Evolutionary conservation across 177 flowering plant genomes (phyloP).

Genomic region (Telopea speciosissima): DNA sequence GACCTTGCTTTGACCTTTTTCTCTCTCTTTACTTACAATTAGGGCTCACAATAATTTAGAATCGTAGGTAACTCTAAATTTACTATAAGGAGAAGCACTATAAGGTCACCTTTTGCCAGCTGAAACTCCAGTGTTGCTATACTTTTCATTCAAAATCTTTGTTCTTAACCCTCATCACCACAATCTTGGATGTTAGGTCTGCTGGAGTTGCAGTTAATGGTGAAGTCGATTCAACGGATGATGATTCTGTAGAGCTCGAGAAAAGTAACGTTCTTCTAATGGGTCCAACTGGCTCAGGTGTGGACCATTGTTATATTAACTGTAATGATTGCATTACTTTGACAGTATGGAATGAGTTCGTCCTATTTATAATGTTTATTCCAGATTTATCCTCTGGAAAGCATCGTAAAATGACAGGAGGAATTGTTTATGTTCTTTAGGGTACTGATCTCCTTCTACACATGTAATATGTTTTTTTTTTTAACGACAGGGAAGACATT

Average conservation of each 20-base stretch:
- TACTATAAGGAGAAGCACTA: background rate
- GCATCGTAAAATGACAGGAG: no score
- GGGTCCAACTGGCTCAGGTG: constrained; percentile 99
- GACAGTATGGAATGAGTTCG: background rate
- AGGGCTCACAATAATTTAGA: background rate
- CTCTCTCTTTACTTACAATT: background rate
- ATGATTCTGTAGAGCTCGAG: constrained; percentile 84
- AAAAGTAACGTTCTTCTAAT: constrained; percentile 89
- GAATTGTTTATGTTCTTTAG: constrained; percentile 4
- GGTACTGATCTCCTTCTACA: constrained; percentile 13
- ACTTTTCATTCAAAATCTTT: background rate
- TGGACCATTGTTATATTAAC: background rate
- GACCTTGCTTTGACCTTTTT: background rate
- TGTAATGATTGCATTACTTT: background rate
- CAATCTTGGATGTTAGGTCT: constrained; percentile 47
- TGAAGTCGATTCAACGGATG: constrained; percentile 33
- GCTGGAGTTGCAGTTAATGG: constrained; percentile 35
- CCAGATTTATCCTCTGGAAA: no score
- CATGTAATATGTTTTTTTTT: constrained; percentile 31
- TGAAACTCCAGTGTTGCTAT: background rate
- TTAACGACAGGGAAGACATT: constrained; percentile 98
- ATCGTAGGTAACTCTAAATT: background rate
- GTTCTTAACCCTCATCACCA: constrained; percentile 5
- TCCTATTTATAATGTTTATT: no score
- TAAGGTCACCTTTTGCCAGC: background rate